Percentiles rank a stretch among this genome's conserved stretches.
Evolutionary conservation across 805 yeast species (phyloP).

Genomic region (Zygosaccharomyces lentus): DNA sequence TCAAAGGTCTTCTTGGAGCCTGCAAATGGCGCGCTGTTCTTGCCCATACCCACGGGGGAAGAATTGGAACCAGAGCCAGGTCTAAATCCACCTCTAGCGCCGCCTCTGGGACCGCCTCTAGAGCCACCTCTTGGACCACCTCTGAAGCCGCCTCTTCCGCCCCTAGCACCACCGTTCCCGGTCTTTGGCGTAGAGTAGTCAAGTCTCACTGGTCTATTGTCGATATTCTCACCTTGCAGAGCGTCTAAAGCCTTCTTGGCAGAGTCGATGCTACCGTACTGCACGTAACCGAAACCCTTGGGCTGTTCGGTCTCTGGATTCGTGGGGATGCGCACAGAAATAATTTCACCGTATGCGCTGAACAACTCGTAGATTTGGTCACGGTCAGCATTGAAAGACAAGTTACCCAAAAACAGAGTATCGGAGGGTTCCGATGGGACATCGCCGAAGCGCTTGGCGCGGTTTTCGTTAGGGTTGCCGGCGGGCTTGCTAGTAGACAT

Average conservation of each 20-base stretch:
- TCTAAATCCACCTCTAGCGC: slow-evolving; percentile 25
- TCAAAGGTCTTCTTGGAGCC: slow-evolving; percentile 84
- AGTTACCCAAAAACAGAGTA: slow-evolving; percentile 93
- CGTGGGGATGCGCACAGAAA: slow-evolving; percentile 93
- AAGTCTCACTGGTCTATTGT: slow-evolving; percentile 89
- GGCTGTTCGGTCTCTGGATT: slow-evolving; percentile 99
- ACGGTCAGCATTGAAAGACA: slow-evolving; percentile 84
- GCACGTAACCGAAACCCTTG: slow-evolving; percentile 98
- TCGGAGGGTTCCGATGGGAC: slow-evolving; percentile 88
- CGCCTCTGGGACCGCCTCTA: slow-evolving; percentile 35
- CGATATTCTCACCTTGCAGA: slow-evolving; percentile 82
- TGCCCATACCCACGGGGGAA: slow-evolving; percentile 45
- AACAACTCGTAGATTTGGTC: slow-evolving; percentile 72
- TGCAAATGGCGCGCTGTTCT: slow-evolving; percentile 58
- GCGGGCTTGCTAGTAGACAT: slow-evolving; percentile 81
- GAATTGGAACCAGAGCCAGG: slow-evolving; percentile 60
- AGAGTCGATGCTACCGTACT: slow-evolving; percentile 79
- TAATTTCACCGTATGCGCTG: slow-evolving; percentile 72
- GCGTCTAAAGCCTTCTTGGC: slow-evolving; percentile 86
- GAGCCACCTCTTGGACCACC: slow-evolving; percentile 35
- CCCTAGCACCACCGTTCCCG: slow-evolving; percentile 37
- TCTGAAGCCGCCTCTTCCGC: slow-evolving; percentile 45
- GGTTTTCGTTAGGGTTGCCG: slow-evolving; percentile 54
- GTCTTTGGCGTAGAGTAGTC: slow-evolving; percentile 93
- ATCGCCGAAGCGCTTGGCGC: slow-evolving; percentile 91